Conservation (phyloP, 441 rosid genomes). For the Adansonia grandidieri region DNA sequence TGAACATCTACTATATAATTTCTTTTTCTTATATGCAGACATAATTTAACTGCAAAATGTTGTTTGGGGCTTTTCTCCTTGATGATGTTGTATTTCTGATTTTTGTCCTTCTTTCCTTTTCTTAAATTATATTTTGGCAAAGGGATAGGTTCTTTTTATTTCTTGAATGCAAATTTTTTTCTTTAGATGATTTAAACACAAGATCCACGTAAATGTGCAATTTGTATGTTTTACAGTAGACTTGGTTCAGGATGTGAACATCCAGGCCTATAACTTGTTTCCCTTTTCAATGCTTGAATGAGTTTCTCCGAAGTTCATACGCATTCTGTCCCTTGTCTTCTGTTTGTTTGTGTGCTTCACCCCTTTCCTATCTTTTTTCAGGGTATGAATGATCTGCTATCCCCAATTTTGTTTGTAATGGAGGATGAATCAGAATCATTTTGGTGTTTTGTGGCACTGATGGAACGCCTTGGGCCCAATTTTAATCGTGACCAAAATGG, state of each 20-base stretch:
- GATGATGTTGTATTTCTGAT: neutral
- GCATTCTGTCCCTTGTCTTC: neutral
- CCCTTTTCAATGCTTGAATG: neutral
- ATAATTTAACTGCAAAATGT: slow-evolving; percentile 11
- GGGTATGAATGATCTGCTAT: slow-evolving; percentile 98
- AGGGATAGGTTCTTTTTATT: neutral
- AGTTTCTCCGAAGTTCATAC: neutral
- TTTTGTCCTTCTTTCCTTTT: neutral
- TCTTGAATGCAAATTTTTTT: neutral
- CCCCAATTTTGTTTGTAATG: slow-evolving; percentile 91
- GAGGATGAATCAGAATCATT: slow-evolving; percentile 89
- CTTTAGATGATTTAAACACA: neutral
- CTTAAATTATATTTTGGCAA: neutral
- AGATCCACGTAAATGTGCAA: neutral
- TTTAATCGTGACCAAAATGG: slow-evolving; percentile 98
- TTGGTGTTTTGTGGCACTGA: slow-evolving; percentile 95
- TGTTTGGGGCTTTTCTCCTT: neutral
- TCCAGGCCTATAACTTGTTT: neutral
- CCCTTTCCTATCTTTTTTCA: slow-evolving; percentile 33
- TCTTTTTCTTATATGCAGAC: neutral
- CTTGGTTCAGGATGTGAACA: neutral
- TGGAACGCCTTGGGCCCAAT: slow-evolving; percentile 98
- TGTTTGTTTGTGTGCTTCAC: neutral
- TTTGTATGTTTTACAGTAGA: neutral
- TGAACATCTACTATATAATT: neutral